A percentile compares a stretch with the other conserved stretches of the same genome.
Conservation (phyloP, 169 alveolate genomes). For the Perkinsus olseni region DNA sequence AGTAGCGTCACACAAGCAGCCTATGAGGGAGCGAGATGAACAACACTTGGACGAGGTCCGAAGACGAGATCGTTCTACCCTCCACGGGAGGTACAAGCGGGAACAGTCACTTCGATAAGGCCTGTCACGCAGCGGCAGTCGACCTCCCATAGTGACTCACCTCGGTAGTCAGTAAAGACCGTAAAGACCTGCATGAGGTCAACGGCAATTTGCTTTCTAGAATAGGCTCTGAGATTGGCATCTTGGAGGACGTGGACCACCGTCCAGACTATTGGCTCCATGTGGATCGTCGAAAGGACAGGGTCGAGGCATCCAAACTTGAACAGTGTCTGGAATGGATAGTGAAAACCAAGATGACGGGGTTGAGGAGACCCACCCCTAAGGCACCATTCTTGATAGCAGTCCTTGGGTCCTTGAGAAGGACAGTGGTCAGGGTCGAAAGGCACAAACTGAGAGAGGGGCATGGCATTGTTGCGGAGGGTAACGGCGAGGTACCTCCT, state of each 20-base stretch:
- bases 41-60: too few relatives aligned
- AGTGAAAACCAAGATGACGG: neutral
- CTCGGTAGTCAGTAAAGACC: neutral
- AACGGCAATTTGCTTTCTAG: neutral
- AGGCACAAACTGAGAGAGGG: neutral
- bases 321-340: neutral
- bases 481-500: neutral
- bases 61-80: too few relatives aligned
- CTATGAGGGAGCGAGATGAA: too few relatives aligned
- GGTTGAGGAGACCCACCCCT: neutral
- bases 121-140: too few relatives aligned
- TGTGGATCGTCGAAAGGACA: neutral
- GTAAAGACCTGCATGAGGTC: neutral
- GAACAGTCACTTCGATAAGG: too few relatives aligned
- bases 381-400: neutral
- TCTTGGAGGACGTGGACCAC: neutral
- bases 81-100: too few relatives aligned
- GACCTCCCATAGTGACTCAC: too few relatives aligned
- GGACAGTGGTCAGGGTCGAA: neutral
- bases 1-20: too few relatives aligned
- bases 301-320: neutral
- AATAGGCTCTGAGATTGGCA: neutral
- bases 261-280: neutral
- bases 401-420: neutral
- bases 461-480: neutral